These are phyloP conservation scores for Ogataea polymorpha DNA, from an alignment of 805 yeast genomes.

Conservation along the genomic window DNA sequence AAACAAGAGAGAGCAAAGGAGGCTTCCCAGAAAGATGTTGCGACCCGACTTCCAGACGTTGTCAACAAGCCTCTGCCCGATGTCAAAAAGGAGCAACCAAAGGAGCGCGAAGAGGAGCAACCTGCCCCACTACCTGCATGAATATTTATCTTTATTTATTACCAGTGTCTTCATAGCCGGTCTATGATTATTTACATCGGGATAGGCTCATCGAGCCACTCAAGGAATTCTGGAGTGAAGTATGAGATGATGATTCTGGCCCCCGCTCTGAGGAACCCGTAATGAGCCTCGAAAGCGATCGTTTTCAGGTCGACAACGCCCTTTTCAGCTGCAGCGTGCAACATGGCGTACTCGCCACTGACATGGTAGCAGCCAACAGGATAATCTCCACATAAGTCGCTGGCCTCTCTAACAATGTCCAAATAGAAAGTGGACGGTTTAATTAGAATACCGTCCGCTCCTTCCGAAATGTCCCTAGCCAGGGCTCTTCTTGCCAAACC, in stretches of 20 bases:
- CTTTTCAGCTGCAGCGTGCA: conserved; percentile 97
- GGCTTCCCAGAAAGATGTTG: neutral
- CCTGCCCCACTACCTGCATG: conserved; percentile 5
- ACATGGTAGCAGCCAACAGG: conserved; percentile 97
- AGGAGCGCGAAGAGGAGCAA: conserved; percentile 20
- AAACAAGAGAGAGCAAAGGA: conserved; percentile 34
- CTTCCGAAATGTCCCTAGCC: conserved; percentile 81
- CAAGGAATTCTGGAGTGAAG: conserved; percentile 93
- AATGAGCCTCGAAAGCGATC: conserved; percentile 79
- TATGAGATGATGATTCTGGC: conserved; percentile 88
- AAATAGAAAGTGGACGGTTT: conserved; percentile 95
- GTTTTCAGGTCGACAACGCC: conserved; percentile 83
- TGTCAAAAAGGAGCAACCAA: conserved; percentile 16
- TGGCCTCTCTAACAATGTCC: conserved; percentile 87
- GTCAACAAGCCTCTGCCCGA: conserved; percentile 20
- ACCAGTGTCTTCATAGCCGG: conserved; percentile 1
- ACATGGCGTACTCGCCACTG: conserved; percentile 95
- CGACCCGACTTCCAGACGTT: conserved; percentile 30
- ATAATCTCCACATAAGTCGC: conserved; percentile 73
- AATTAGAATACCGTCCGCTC: conserved; percentile 93
- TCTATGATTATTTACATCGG: conserved; percentile 17
- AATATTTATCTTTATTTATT: neutral
- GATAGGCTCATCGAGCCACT: conserved; percentile 63
- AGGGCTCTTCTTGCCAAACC: conserved; percentile 94
- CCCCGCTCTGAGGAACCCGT: conserved; percentile 93